Conservation (phyloP, 2,329 filamentous ascomycete species). For the Chrysoporthe austroafricana region DNA sequence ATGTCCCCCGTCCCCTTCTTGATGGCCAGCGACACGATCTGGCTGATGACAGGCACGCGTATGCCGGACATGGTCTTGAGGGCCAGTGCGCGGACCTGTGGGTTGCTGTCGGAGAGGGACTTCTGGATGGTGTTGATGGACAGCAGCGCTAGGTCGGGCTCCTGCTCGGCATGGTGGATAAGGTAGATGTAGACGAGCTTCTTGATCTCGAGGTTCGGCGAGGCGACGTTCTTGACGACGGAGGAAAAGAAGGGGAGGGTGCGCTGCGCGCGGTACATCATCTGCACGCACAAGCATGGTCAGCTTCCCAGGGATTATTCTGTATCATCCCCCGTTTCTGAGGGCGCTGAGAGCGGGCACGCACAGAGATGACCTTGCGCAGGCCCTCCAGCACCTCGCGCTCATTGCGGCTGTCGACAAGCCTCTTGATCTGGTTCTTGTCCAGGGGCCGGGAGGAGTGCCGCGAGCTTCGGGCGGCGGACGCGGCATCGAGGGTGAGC, state of each 20-base stretch:
- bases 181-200: slow-evolving; percentile 99
- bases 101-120: slow-evolving; percentile 89
- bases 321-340: slow-evolving; percentile 9
- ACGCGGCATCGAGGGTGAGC: slow-evolving; percentile 94
- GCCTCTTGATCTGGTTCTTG: slow-evolving; percentile 86
- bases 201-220: slow-evolving; percentile 91
- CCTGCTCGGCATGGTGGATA: slow-evolving; percentile 92
- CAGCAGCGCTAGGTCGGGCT: slow-evolving; percentile 91
- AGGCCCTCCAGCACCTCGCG: slow-evolving; percentile 91
- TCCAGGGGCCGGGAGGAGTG: slow-evolving; percentile 69
- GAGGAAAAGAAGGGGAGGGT: slow-evolving; percentile 95
- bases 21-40: slow-evolving; percentile 94
- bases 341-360: slow-evolving; percentile 34
- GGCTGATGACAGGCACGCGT: slow-evolving; percentile 94
- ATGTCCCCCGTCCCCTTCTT: slow-evolving; percentile 93
- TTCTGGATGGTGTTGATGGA: slow-evolving; percentile 99
- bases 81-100: slow-evolving; percentile 87
- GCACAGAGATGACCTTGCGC: slow-evolving; percentile 83
- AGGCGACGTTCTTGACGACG: slow-evolving; percentile 96
- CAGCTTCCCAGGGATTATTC: not conserved
- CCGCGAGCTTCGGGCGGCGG: slow-evolving; percentile 74
- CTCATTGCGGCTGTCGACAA: slow-evolving; percentile 91
- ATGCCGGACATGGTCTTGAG: slow-evolving; percentile 97
- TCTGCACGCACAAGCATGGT: slow-evolving; percentile 56
- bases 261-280: slow-evolving; percentile 92